A percentile compares a stretch with the other conserved stretches of the same genome.
phyloP scores from a whole-genome alignment of 106 monocot genomes.

The Phalaenopsis equestris region DNA sequence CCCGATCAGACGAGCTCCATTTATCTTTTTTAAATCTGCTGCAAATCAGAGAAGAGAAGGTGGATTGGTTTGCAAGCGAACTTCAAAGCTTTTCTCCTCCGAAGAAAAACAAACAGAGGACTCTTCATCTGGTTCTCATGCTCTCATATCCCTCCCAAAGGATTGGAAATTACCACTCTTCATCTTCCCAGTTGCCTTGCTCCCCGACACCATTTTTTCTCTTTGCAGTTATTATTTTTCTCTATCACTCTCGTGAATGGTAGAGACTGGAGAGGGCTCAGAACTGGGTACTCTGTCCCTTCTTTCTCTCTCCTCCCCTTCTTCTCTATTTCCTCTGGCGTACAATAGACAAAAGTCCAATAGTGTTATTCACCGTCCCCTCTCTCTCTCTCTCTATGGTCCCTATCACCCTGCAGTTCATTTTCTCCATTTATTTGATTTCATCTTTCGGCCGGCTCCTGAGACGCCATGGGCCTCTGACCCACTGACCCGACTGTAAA shows the following conservation, averaged over 20 bases:
- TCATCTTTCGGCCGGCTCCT: not conserved
- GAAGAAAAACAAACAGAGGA: not conserved
- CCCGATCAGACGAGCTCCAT: not conserved
- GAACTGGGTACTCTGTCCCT: not conserved
- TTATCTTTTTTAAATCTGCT: not conserved
- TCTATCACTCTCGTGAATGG: not conserved
- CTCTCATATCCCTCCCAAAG: not conserved
- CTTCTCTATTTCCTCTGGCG: conserved; percentile 2
- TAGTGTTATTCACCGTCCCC: not conserved
- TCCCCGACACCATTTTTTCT: not conserved
- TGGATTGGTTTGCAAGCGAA: conserved; percentile 1
- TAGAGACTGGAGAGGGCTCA: conserved; percentile 3
- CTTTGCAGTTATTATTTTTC: too few relatives aligned
- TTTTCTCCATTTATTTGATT: not conserved
- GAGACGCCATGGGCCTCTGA: not conserved
- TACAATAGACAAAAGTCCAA: conserved; percentile 6
- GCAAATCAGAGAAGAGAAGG: not conserved
- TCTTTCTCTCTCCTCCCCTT: not conserved
- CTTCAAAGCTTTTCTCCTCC: not conserved
- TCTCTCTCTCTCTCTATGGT: not conserved
- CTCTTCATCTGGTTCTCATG: not conserved
- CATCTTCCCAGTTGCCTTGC: not conserved
- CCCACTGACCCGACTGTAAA: not conserved
- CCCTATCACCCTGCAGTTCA: not conserved
- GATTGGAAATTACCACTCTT: not conserved